Conservation (phyloP, 768 basidiomycete species). For the Imleria badia region DNA sequence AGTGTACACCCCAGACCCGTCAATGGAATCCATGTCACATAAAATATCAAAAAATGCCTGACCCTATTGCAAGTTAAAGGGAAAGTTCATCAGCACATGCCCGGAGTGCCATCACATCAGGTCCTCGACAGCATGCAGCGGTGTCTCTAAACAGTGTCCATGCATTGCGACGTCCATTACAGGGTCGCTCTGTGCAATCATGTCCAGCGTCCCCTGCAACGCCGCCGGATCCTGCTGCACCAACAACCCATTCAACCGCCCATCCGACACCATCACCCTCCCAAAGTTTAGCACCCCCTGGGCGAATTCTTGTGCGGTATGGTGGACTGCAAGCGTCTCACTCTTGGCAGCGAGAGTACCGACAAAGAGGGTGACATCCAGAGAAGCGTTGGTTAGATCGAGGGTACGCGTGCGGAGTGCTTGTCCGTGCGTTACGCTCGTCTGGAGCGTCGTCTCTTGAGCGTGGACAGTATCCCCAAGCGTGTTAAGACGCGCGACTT, state of each 20-base stretch:
- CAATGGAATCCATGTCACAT: no score
- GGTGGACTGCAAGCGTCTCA: conserved; percentile 9
- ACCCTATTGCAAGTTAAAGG: no score
- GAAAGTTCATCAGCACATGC: no score
- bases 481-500: conserved; percentile 1
- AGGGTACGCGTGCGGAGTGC: conserved; percentile 12
- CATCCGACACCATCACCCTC: conserved; percentile 6
- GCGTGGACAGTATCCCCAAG: not conserved
- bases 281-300: conserved; percentile 9
- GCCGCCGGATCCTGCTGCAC: not conserved
- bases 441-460: conserved; percentile 8
- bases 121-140: not conserved
- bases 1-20: no score
- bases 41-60: no score
- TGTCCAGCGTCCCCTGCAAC: conserved; percentile 12
- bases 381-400: conserved; percentile 14
- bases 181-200: conserved; percentile 5
- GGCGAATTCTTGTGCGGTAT: conserved; percentile 12
- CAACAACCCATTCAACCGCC: not conserved
- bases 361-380: conserved; percentile 16
- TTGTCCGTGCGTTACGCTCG: conserved; percentile 5
- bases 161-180: not conserved
- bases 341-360: conserved; percentile 15
- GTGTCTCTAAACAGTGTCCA: not conserved
- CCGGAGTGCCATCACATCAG: conserved; percentile 4